Base-by-base conservation (phyloP, 768 basidiomycete species). In the Strobilomyces confusus region DNA sequence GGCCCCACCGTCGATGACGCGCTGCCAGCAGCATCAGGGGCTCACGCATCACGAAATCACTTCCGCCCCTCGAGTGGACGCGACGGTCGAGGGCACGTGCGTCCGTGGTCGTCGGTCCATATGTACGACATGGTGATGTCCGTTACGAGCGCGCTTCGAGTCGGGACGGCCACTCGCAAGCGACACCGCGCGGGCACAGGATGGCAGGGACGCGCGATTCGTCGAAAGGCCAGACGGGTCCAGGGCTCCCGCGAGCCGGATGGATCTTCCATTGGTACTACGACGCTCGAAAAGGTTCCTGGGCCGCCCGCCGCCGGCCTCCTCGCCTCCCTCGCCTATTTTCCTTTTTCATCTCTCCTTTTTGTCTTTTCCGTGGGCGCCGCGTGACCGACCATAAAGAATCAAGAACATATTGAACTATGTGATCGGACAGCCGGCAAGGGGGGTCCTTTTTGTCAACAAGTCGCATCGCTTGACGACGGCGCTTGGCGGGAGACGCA, bases 331-430 rank as follows among this genome's bases (percentile, higher is more conserved):
- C 19, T 25, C 1, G 15, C 29, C 30, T n/a, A 4, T 11, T n/a
- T 56, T 13, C 12, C 15, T 45, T 33, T 20, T 44, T 38, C 26
- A 13, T 17, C 0, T 36, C 26, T 51, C 20, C 19, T 40, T 25
- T 9, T 38, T 42, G 50, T 53, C 46, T 57, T 14, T 19, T 33
- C 55, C 56, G 55, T 47, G 41, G n/a, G 38, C 45, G 12, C 43
- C 57, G 57, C 26, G 36, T 34, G 8, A 44, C 30, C 30, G 26
- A 17, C 4, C 26, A 26, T 26, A 8, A 26, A 26, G 8, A 8
- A 26, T n/a, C n/a, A n/a, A n/a, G n/a, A n/a, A n/a, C n/a, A n/a
- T n/a, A n/a, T n/a, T 17, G 19, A 2, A 29, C 41, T 37, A 45
- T 54, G 37, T 43, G 50, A 47, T 52, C 36, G 29, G 30, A 19